Evolutionary conservation across 1,284 basidiomycete species (phyloP), one percentile per base, ranked within the genome.

Genomic region (Mrakiaceae sp.): DNA sequence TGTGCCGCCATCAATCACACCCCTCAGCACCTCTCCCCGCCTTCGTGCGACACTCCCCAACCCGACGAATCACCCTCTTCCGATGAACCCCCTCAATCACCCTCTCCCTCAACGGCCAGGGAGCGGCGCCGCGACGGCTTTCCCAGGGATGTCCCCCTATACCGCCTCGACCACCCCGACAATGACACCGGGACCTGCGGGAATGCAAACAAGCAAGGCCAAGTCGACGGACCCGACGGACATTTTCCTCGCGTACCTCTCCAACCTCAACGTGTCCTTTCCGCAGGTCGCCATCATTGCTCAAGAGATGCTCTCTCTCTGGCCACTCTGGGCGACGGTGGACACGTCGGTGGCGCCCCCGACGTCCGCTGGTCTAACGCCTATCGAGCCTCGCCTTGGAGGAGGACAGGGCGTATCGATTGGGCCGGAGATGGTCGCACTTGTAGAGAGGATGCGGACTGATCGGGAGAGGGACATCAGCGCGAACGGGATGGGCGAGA

Each of bases 261-360:
- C 61, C 5, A 46, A 58, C 8, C 57, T 66, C 40, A 63, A 63
- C 62, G 57, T 63, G 47, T 63, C 63, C 52, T 60, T 66, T 27
- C 11, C 16, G 42, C 61, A 60, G 46, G 62, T 66, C 49, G 57
- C 61, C 3, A 5, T 14, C 39, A 57, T 66, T 46, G 62, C 57
- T 3, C 65, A 66, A 27, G 65, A 66, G 43, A 66, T 66, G 44
- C 57, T 66, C 40, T 63, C 65, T 0, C 49, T 66, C 44, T 66
- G 65, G 65, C 61, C 65, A 10, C 50, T 66, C 5, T 66, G 65
- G 65, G 65, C 63, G 16, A 16, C 65, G 5, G 60, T 66, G 62
- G 65, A 66, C 7, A 3, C 55, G 55, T 46, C 55, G 14, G 16
- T 12, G 12, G 10, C 14, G 43, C 55, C 55, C 12, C 42, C 12